phyloP scores from a whole-genome alignment of 768 basidiomycete genomes.

The Amanita subjunquillea region DNA sequence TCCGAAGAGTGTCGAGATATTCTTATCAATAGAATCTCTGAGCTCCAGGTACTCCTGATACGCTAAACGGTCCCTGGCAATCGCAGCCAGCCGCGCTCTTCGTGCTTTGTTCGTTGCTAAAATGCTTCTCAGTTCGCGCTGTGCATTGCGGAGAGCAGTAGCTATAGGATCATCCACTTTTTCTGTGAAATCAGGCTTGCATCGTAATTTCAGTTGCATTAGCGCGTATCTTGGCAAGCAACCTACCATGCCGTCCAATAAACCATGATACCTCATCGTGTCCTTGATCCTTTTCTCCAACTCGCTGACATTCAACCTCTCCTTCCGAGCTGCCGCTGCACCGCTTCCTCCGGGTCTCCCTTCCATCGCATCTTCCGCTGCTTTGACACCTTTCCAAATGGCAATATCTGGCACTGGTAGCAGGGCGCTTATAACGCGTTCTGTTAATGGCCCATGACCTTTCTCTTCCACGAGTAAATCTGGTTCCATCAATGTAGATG shows the following conservation, averaged over 20 bases:
- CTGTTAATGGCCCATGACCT: constrained; percentile 82
- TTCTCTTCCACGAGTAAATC: constrained; percentile 65
- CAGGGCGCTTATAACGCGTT: constrained; percentile 69
- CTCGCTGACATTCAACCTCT: constrained; percentile 71
- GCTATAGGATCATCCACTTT: constrained; percentile 93
- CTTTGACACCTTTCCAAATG: constrained; percentile 71
- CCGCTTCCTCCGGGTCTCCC: constrained; percentile 73
- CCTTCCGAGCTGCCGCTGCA: constrained; percentile 63
- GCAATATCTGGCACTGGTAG: constrained; percentile 57
- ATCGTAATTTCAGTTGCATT: constrained; percentile 1
- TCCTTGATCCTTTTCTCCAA: constrained; percentile 67
- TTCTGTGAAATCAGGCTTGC: constrained; percentile 61
- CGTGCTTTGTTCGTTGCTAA: constrained; percentile 78
- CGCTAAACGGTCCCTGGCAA: constrained; percentile 81
- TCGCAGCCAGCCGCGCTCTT: constrained; percentile 54
- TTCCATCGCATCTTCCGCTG: constrained; percentile 79
- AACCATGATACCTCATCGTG: constrained; percentile 68
- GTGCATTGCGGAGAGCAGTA: constrained; percentile 80
- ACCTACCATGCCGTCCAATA: constrained; percentile 63
- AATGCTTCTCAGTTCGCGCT: constrained; percentile 69
- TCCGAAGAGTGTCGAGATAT: constrained; percentile 61
- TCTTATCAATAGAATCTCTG: constrained; percentile 81
- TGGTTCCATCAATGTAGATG: constrained; percentile 65
- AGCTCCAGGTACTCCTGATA: constrained; percentile 86
- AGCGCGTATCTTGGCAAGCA: not conserved